phyloP scores from a whole-genome alignment of 768 basidiomycete species.

The Russula earlei region DNA sequence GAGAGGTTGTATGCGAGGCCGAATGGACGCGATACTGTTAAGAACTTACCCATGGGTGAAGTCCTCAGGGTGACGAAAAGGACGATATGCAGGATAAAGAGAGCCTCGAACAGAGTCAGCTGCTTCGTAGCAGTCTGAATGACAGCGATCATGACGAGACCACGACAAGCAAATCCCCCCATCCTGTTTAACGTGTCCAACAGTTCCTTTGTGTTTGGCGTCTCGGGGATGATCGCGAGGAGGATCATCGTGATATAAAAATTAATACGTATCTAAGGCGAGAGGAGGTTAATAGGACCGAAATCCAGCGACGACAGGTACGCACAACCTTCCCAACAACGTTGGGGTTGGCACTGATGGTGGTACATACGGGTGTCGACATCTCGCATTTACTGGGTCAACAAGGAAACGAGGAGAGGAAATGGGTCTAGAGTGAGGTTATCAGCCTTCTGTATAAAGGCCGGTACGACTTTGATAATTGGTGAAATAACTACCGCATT shows the following conservation, averaged over 20 bases:
- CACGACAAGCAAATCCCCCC: slow-evolving; percentile 8
- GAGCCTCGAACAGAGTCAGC: slow-evolving; percentile 10
- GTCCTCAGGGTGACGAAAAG: slow-evolving; percentile 13
- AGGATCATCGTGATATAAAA: slow-evolving; percentile 8
- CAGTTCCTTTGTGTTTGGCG: slow-evolving; percentile 1
- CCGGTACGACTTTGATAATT: too few species aligned
- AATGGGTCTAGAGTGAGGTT: too few species aligned
- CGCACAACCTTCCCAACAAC: slow-evolving; percentile 5
- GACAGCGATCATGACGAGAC: slow-evolving; percentile 11
- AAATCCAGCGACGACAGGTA: neutral
- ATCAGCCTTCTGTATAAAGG: too few species aligned
- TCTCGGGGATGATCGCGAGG: slow-evolving; percentile 5
- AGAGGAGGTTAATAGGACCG: neutral
- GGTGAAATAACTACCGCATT: too few species aligned
- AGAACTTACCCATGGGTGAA: slow-evolving; percentile 5
- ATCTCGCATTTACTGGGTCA: neutral
- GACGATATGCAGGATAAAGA: slow-evolving; percentile 11
- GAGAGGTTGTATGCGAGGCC: neutral
- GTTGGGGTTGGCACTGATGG: neutral
- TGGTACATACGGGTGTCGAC: neutral
- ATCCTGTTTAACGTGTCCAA: neutral
- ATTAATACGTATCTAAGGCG: slow-evolving; percentile 11
- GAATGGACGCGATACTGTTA: neutral
- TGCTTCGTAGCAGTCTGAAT: neutral
- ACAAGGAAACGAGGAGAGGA: neutral